Percentiles rank a stretch among this genome's conserved stretches.
phyloP scores from a whole-genome alignment of 2,329 filamentous ascomycete genomes.

The Fusarium setosum region DNA sequence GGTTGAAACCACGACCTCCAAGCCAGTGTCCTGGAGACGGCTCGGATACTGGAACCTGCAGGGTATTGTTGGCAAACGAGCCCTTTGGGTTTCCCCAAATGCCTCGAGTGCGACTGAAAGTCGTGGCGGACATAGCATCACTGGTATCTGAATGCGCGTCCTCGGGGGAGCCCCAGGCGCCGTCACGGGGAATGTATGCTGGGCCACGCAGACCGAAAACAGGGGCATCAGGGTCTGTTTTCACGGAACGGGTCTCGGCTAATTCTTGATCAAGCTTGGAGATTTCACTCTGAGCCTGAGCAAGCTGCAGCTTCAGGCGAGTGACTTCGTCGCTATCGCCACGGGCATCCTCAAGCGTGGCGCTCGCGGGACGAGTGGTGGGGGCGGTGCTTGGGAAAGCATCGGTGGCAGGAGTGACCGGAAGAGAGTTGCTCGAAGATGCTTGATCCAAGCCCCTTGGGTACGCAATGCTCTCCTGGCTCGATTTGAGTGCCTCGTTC shows the following conservation, averaged over 20 bases:
- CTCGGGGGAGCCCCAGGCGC: slow-evolving; percentile 64
- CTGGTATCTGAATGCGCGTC: slow-evolving; percentile 68
- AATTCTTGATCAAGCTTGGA: slow-evolving; percentile 78
- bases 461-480: slow-evolving; percentile 51
- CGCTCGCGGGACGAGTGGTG: slow-evolving; percentile 65
- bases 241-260: slow-evolving; percentile 70
- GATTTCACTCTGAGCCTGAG: slow-evolving; percentile 76
- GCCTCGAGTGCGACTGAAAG: slow-evolving; percentile 64
- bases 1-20: slow-evolving; percentile 53
- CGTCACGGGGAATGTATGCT: slow-evolving; percentile 50
- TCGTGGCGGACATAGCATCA: slow-evolving; percentile 62
- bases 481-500: slow-evolving; percentile 61
- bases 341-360: slow-evolving; percentile 56
- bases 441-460: slow-evolving; percentile 57
- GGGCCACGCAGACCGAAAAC: slow-evolving; percentile 35
- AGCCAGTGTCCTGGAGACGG: slow-evolving; percentile 58
- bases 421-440: slow-evolving; percentile 68
- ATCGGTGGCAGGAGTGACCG: slow-evolving; percentile 72
- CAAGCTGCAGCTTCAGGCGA: slow-evolving; percentile 77
- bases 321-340: slow-evolving; percentile 68
- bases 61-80: slow-evolving; percentile 47
- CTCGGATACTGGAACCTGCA: slow-evolving; percentile 51
- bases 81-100: slow-evolving; percentile 67
- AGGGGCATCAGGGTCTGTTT: slow-evolving; percentile 57
- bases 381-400: slow-evolving; percentile 60